Conservation (phyloP, 768 basidiomycete species). For the Panaeolus papilionaceus region DNA sequence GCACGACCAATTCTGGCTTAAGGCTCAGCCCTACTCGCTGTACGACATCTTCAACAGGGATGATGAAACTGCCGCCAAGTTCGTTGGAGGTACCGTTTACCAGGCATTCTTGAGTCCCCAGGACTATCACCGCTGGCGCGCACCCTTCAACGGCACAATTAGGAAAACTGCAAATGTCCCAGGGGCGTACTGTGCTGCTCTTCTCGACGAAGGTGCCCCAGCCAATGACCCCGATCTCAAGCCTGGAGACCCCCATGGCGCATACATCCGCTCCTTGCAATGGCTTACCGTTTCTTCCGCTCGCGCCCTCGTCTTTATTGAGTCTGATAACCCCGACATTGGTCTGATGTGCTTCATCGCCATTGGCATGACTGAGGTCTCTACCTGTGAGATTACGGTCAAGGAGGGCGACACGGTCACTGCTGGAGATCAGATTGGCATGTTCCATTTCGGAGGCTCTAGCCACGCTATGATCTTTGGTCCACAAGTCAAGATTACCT, state of each 20-base stretch:
- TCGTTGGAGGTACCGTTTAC: constrained; percentile 56
- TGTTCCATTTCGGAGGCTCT: constrained; percentile 56
- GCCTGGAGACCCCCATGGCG: constrained; percentile 22
- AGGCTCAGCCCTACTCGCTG: constrained; percentile 63
- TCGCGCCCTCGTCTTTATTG: constrained; percentile 60
- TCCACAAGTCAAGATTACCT: background rate
- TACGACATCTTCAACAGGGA: constrained; percentile 52
- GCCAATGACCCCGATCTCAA: constrained; percentile 19
- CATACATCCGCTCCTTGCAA: constrained; percentile 20
- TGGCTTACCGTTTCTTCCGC: constrained; percentile 47
- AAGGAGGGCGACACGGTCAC: constrained; percentile 49
- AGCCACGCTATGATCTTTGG: constrained; percentile 24
- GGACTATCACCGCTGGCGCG: constrained; percentile 68
- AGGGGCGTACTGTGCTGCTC: constrained; percentile 54
- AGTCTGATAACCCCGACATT: constrained; percentile 53
- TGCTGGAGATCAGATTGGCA: constrained; percentile 64
- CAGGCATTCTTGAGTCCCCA: constrained; percentile 62
- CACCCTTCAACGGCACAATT: constrained; percentile 55
- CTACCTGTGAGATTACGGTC: constrained; percentile 60
- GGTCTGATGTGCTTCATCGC: constrained; percentile 64
- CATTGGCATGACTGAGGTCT: constrained; percentile 69
- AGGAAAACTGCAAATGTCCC: constrained; percentile 49
- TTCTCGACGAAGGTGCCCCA: constrained; percentile 31
- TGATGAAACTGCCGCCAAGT: constrained; percentile 35
- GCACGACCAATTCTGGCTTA: constrained; percentile 63